These are phyloP conservation scores for Mycena rosella DNA, from an alignment of 768 basidiomycete species.

Conservation along the genomic window DNA sequence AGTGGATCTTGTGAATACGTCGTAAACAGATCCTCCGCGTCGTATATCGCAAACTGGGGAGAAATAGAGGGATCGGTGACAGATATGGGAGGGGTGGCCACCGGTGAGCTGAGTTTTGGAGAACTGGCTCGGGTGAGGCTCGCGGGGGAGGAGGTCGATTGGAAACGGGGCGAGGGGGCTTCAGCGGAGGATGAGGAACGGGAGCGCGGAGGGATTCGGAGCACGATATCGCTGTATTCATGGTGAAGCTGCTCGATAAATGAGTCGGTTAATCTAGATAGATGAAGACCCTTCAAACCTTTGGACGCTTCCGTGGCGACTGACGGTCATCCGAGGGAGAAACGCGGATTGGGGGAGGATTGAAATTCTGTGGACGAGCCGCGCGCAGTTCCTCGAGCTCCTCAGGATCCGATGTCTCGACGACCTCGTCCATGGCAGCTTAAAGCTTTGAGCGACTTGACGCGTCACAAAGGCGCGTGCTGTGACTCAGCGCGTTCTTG, in stretches of 20 bases:
- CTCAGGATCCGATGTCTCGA: constrained; percentile 76
- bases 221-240: constrained; percentile 12
- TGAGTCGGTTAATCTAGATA: constrained; percentile 1
- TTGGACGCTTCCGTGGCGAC: constrained; percentile 28
- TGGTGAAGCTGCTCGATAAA: constrained; percentile 19
- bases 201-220: constrained; percentile 12
- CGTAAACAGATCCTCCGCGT: background rate
- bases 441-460: background rate
- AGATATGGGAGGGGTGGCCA: constrained; percentile 22
- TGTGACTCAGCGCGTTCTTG: background rate
- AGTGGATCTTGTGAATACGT: constrained; percentile 2
- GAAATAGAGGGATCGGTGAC: constrained; percentile 6
- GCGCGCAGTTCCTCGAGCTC: constrained; percentile 61
- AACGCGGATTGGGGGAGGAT: constrained; percentile 9
- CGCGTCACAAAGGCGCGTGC: background rate
- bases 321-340: constrained; percentile 2
- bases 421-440: constrained; percentile 57
- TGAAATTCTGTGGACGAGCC: constrained; percentile 25
- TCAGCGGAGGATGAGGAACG: constrained; percentile 1
- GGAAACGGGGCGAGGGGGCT: constrained; percentile 2
- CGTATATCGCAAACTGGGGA: background rate
- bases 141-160: constrained; percentile 17
- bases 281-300: constrained; percentile 9
- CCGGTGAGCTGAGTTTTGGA: constrained; percentile 16
- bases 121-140: constrained; percentile 17